Evolutionary conservation across 192 early-diverging fungal genomes (phyloP).

Genomic region (Coemansia sp.): DNA sequence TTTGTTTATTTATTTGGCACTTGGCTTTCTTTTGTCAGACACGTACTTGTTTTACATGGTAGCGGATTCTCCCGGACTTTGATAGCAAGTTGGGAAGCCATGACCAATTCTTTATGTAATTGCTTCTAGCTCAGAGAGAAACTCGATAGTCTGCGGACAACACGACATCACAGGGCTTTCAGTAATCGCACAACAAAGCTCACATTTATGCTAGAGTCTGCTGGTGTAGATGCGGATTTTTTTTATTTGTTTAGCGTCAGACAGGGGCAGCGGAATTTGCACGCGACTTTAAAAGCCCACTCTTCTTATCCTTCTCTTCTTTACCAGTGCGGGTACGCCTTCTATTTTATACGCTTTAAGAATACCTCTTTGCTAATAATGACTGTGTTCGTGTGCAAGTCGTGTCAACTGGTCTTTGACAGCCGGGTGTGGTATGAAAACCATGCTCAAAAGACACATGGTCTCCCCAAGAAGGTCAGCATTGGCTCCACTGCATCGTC

Average conservation of each 20-base stretch:
- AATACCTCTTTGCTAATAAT: not conserved
- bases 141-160: not conserved
- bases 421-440: slow-evolving; percentile 31
- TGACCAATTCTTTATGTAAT: not conserved
- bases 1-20: not conserved
- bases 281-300: not conserved
- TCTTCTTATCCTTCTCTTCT: not conserved
- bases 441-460: slow-evolving; percentile 17
- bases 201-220: not conserved
- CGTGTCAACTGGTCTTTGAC: slow-evolving; percentile 23
- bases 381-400: slow-evolving; percentile 21
- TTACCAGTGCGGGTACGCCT: not conserved
- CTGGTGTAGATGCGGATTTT: not conserved
- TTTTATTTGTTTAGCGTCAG: not conserved
- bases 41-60: not conserved
- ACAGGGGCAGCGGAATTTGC: not conserved
- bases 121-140: not conserved
- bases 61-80: not conserved
- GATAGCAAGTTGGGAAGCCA: not conserved
- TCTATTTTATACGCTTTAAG: not conserved
- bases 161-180: not conserved
- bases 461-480: not conserved
- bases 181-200: not conserved
- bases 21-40: not conserved
- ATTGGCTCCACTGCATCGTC: slow-evolving; percentile 7